Percentiles rank a stretch among this genome's conserved stretches.
phyloP scores from a whole-genome alignment of 202 grass and related monocot species.

The Zizania palustris region DNA sequence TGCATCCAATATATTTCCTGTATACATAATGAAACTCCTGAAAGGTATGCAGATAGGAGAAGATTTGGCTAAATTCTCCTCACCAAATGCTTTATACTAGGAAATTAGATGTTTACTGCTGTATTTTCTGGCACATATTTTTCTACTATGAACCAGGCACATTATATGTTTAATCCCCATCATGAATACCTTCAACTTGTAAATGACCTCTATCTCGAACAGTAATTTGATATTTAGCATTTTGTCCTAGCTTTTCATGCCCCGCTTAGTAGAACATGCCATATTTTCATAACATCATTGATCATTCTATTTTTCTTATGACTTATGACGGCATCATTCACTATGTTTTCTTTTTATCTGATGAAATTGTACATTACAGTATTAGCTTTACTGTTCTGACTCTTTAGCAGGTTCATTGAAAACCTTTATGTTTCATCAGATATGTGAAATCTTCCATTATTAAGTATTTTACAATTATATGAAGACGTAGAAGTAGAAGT shows the following conservation, averaged over 20 bases:
- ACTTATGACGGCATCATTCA: not conserved
- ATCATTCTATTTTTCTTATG: too few species aligned
- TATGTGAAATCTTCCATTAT: constrained; percentile 22
- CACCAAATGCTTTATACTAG: too few species aligned
- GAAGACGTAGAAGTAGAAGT: not conserved
- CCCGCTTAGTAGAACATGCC: not conserved
- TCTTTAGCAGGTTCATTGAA: constrained; percentile 17
- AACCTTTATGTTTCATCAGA: constrained; percentile 13
- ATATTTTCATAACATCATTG: not conserved
- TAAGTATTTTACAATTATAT: not conserved
- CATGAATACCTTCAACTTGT: too few species aligned
- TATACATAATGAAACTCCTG: too few species aligned
- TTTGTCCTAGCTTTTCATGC: constrained; percentile 13
- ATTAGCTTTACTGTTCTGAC: constrained; percentile 10
- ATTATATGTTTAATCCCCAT: too few species aligned
- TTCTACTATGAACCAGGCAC: too few species aligned
- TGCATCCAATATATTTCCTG: too few species aligned
- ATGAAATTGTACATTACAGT: not conserved
- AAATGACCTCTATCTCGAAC: too few species aligned
- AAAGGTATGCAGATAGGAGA: too few species aligned
- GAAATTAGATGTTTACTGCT: too few species aligned
- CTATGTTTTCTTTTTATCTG: not conserved
- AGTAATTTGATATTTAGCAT: not conserved
- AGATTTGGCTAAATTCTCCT: too few species aligned
- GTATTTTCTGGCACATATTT: too few species aligned